Evolutionary conservation across 371 early-diverging fungal genomes (phyloP).

Genomic region (Capniomyces stellatus): DNA sequence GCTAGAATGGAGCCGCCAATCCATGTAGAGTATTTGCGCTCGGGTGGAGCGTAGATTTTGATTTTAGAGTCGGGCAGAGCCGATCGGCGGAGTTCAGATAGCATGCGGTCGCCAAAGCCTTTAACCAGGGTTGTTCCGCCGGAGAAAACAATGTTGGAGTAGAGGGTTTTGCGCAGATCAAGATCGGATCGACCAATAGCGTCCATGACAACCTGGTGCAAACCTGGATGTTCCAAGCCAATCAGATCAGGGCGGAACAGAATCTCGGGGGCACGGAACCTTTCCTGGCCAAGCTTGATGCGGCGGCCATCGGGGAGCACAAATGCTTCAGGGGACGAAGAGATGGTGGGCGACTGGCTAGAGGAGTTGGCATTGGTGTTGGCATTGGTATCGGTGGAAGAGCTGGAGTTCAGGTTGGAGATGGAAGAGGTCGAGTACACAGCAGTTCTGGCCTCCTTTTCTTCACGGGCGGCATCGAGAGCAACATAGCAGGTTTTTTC

Average conservation of each 20-base stretch:
- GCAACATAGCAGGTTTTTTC: constrained; percentile 90
- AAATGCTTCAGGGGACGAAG: constrained; percentile 39
- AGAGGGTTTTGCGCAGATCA: constrained; percentile 74
- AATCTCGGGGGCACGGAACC: constrained; percentile 67
- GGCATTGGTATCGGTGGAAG: constrained; percentile 4
- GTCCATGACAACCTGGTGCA: constrained; percentile 78
- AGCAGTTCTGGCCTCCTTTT: constrained; percentile 37
- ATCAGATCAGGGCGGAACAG: constrained; percentile 71
- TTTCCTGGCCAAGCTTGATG: constrained; percentile 68
- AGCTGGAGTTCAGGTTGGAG: constrained; percentile 6
- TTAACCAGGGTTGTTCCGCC: constrained; percentile 79
- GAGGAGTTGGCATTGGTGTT: constrained; percentile 22
- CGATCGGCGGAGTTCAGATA: constrained; percentile 65
- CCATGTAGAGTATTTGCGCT: constrained; percentile 95
- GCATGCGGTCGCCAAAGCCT: constrained; percentile 84
- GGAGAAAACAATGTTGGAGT: constrained; percentile 74
- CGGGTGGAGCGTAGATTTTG: constrained; percentile 89
- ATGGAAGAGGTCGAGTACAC: neutral
- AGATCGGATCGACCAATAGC: constrained; percentile 78
- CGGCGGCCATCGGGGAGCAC: constrained; percentile 80
- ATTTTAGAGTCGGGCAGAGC: constrained; percentile 80
- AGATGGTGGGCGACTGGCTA: neutral
- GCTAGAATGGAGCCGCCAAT: constrained; percentile 93
- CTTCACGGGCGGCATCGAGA: constrained; percentile 71
- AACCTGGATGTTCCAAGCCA: constrained; percentile 73